Evolutionary conservation across 805 yeast species (phyloP).

Genomic region (Candida hispaniensis): DNA sequence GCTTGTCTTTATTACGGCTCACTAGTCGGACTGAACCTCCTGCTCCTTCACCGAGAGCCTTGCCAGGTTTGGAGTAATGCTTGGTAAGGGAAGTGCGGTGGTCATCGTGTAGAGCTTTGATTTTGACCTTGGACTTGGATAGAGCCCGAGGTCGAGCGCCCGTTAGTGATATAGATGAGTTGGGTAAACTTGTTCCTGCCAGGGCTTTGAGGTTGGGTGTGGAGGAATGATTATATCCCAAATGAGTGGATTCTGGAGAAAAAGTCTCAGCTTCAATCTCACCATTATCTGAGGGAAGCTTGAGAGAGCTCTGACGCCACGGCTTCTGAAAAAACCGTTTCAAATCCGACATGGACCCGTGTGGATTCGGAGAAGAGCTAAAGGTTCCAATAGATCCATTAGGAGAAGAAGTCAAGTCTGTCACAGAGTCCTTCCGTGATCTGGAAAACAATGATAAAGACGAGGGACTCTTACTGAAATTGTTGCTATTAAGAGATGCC

Average conservation of each 20-base stretch:
- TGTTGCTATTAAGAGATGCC: slow-evolving; percentile 20
- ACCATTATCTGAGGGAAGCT: slow-evolving; percentile 10
- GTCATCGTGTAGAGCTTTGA: slow-evolving; percentile 24
- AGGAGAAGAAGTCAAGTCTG: slow-evolving; percentile 23
- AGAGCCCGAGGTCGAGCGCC: not conserved
- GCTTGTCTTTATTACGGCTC: slow-evolving; percentile 46
- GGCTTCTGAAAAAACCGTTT: slow-evolving; percentile 39
- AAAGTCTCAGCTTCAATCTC: slow-evolving; percentile 9
- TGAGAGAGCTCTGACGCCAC: slow-evolving; percentile 24
- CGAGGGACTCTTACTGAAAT: slow-evolving; percentile 21
- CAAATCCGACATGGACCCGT: slow-evolving; percentile 31
- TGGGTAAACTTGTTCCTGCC: no score
- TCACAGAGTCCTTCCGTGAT: slow-evolving; percentile 29
- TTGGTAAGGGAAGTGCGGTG: slow-evolving; percentile 30
- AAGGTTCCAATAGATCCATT: slow-evolving; percentile 29
- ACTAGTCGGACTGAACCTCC: slow-evolving; percentile 87
- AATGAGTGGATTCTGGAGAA: not conserved
- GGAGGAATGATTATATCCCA: slow-evolving; percentile 11
- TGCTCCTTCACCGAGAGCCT: slow-evolving; percentile 81
- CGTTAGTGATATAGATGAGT: not conserved
- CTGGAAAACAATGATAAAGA: slow-evolving; percentile 30
- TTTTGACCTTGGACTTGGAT: slow-evolving; percentile 8
- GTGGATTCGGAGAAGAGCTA: slow-evolving; percentile 28
- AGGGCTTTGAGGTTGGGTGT: slow-evolving; percentile 9
- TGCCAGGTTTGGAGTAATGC: slow-evolving; percentile 67